A percentile compares a stretch with the other conserved stretches of the same genome.
Evolutionary conservation across 1,139 yeast species (phyloP).

Genomic region (Yamadazyma diddensiae): DNA sequence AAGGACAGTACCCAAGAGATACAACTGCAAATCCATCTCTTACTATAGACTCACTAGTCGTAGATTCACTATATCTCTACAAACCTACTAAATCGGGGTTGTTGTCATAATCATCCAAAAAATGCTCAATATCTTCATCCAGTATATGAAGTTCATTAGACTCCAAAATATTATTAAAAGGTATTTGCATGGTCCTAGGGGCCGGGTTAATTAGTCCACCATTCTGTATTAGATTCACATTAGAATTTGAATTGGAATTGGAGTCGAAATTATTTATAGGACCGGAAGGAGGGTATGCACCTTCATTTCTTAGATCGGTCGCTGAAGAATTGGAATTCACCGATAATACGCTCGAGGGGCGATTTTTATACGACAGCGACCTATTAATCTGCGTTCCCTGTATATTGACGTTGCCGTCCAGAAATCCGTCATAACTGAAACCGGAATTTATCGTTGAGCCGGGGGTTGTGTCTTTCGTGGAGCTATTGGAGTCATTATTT

Average conservation of each 20-base stretch:
- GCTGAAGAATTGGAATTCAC: conserved; percentile 38
- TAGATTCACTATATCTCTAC: no score
- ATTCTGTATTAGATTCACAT: conserved; percentile 4
- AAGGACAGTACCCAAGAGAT: no score
- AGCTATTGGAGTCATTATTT: neutral
- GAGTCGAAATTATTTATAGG: conserved; percentile 7
- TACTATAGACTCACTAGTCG: no score
- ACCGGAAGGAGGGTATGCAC: conserved; percentile 15
- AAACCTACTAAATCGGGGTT: no score
- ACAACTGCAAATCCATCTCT: no score
- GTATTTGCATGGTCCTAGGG: conserved; percentile 4
- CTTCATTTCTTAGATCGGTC: conserved; percentile 9
- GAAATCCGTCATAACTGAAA: neutral
- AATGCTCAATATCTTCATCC: conserved; percentile 16
- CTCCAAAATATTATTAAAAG: conserved; percentile 13
- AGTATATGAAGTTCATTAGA: conserved; percentile 13
- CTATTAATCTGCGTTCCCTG: conserved; percentile 5
- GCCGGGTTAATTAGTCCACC: conserved; percentile 4
- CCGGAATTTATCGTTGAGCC: neutral
- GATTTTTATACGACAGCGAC: conserved; percentile 15
- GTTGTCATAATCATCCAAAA: conserved; percentile 11
- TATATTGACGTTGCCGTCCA: neutral
- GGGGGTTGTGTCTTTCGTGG: neutral
- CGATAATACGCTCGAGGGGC: conserved; percentile 45
- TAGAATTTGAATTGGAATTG: conserved; percentile 8